These are phyloP conservation scores for Stemphylium beticola DNA, from an alignment of 2,329 filamentous ascomycete genomes.

Conservation along the genomic window DNA sequence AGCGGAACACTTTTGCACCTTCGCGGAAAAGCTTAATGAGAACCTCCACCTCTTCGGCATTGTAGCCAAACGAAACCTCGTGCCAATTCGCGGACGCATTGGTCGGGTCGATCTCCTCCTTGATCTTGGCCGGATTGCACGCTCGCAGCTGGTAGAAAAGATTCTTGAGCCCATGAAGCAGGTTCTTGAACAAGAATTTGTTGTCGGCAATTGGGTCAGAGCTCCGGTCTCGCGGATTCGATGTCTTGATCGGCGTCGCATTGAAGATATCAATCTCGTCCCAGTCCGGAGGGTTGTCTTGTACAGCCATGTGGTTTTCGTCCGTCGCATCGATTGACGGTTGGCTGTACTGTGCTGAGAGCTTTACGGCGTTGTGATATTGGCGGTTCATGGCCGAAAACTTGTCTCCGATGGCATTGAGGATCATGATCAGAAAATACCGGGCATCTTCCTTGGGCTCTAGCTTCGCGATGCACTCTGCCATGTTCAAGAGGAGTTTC, in stretches of 20 bases:
- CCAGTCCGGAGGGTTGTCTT: constrained; percentile 84
- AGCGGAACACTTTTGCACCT: constrained; percentile 93
- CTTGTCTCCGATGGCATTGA: constrained; percentile 97
- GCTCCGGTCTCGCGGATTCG: constrained; percentile 85
- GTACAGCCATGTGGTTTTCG: constrained; percentile 85
- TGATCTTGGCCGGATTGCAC: constrained; percentile 72
- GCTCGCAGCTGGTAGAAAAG: constrained; percentile 93
- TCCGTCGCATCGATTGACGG: constrained; percentile 67
- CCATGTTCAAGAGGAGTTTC: constrained; percentile 96
- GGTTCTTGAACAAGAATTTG: constrained; percentile 95
- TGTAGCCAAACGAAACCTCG: constrained; percentile 95
- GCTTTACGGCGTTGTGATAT: constrained; percentile 91
- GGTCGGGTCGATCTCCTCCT: constrained; percentile 70
- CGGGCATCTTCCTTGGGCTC: constrained; percentile 92
- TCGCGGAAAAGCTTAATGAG: constrained; percentile 98
- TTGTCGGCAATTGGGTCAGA: constrained; percentile 94
- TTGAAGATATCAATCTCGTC: constrained; percentile 98
- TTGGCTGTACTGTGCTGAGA: constrained; percentile 77
- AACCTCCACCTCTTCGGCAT: constrained; percentile 94
- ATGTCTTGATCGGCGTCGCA: constrained; percentile 94
- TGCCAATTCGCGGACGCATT: constrained; percentile 90
- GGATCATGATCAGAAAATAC: constrained; percentile 94
- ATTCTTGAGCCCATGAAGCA: constrained; percentile 94
- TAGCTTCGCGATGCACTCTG: constrained; percentile 93
- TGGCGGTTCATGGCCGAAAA: constrained; percentile 98